These are phyloP conservation scores for Marasmius sp. DNA, from an alignment of 1,284 basidiomycete genomes.

Conservation along the genomic window DNA sequence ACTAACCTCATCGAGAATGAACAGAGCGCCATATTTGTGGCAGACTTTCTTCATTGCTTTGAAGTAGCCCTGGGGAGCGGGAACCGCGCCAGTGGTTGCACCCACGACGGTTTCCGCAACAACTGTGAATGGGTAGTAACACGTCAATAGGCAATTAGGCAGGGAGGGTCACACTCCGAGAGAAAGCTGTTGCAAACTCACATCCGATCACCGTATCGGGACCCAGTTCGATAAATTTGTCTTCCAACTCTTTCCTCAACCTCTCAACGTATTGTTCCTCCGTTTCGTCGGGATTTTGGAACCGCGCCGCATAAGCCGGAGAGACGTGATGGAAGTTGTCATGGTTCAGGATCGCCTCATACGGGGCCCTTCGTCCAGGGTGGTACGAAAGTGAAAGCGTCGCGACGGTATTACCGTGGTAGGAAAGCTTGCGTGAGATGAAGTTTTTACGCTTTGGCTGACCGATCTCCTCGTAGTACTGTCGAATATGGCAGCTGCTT, in stretches of 20 bases:
- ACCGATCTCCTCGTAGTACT: constrained; percentile 72
- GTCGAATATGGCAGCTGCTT: constrained; percentile 10
- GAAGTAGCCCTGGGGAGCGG: constrained; percentile 80
- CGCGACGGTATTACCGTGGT: constrained; percentile 81
- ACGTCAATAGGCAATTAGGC: no score
- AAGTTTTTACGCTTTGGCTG: constrained; percentile 73
- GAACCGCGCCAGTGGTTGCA: constrained; percentile 74
- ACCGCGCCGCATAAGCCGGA: constrained; percentile 82
- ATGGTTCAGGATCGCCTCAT: constrained; percentile 61
- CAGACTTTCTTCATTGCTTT: constrained; percentile 86
- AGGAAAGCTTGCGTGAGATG: constrained; percentile 78
- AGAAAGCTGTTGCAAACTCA: constrained; percentile 31
- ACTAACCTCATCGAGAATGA: constrained; percentile 76
- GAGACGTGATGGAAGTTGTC: constrained; percentile 78
- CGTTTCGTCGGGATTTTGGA: constrained; percentile 65
- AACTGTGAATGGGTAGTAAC: constrained; percentile 43
- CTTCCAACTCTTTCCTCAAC: constrained; percentile 76
- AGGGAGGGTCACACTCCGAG: not conserved
- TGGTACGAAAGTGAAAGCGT: constrained; percentile 70
- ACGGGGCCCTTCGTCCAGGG: constrained; percentile 64
- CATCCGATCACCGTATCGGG: constrained; percentile 80
- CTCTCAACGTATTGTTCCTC: constrained; percentile 78
- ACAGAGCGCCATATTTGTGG: constrained; percentile 81
- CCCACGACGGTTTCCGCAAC: constrained; percentile 83
- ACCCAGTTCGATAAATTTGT: constrained; percentile 80